Evolutionary conservation across 2,329 filamentous ascomycete species (phyloP).

Genomic region (Coniochaeta ligniaria): DNA sequence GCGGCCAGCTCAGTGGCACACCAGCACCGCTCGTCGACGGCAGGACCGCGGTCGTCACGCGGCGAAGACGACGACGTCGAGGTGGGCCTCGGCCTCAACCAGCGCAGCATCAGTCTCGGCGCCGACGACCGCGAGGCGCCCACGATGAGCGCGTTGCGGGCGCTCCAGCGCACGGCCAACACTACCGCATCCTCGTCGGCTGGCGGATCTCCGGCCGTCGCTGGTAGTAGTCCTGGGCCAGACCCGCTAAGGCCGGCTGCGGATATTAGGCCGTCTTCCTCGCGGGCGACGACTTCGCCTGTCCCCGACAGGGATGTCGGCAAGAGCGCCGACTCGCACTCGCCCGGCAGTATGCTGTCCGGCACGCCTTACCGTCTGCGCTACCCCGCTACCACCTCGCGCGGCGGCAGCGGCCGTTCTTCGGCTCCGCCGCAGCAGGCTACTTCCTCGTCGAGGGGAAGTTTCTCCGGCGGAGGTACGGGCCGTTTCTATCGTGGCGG

Average conservation of each 20-base stretch:
- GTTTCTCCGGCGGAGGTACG: constrained; percentile 27
- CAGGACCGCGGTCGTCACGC: constrained; percentile 41
- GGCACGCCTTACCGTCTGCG: constrained; percentile 34
- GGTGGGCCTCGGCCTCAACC: constrained; percentile 42
- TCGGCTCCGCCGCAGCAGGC: constrained; percentile 28
- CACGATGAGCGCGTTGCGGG: constrained; percentile 56
- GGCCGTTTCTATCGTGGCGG: constrained; percentile 35
- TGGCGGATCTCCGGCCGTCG: constrained; percentile 16
- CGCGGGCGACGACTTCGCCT: constrained; percentile 21
- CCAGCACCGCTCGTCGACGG: constrained; percentile 45
- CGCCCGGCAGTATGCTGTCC: constrained; percentile 9
- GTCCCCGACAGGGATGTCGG: constrained; percentile 1
- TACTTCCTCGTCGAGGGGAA: constrained; percentile 29
- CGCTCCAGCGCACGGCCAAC: constrained; percentile 31
- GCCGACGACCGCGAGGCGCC: constrained; percentile 57
- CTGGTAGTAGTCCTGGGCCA: background rate
- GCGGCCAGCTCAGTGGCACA: constrained; percentile 66
- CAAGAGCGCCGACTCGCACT: background rate
- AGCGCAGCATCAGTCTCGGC: constrained; percentile 63
- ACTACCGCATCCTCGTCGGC: constrained; percentile 13
- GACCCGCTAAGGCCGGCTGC: constrained; percentile 32
- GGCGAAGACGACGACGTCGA: constrained; percentile 50
- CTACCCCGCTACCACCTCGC: constrained; percentile 24
- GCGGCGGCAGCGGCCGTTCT: constrained; percentile 21
- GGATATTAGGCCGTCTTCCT: constrained; percentile 28